Evolutionary conservation across 352 stramenopile genomes (phyloP), one percentile per base, ranked within the genome.

Genomic region (Hyaloperonospora brassicae): DNA sequence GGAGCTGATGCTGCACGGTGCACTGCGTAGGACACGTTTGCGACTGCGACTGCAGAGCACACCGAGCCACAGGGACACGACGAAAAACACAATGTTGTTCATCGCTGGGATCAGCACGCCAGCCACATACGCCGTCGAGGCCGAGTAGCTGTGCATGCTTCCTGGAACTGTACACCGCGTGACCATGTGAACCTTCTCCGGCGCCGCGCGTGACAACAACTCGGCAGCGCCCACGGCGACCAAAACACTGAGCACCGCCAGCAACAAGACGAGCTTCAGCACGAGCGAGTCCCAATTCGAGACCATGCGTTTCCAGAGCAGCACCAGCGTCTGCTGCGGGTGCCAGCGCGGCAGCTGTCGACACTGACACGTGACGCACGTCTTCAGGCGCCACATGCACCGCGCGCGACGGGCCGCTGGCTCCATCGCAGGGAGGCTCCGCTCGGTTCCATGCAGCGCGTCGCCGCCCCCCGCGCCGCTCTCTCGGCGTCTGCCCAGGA

Each of bases 261-360:
- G 45, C 1, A 73, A 40, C 21, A 91, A 66, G 11, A 73, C 83
- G 12, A 70, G 58, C 31, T 79, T 73, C 0, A 89, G 47, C n/a
- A 75, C 79, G 30, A 79, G 69, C n/a, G 78, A 87, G 48, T 91
- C 74, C 80, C 80, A 91, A 50, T 82, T 85, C n/a, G 70, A 66
- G 40, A 75, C 55, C 47, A 87, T 62, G 8, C 80, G 76, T 43
- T 30, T 65, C 70, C 71, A 88, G 5, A 87, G 58, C 39, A 73
- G 72, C 25, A 59, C 45, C 7, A 76, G 49, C 59, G 52, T 66
- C 12, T 61, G 52, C 48, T 56, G 58, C 25, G 51, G 23, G n/a
- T 23, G 40, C 55, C 66, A 74, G 2, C 48, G 51, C 13, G 53
- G 54, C 11, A 49, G 13, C 12, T 42, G 46, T 60, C 55, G 46